Base-by-base conservation (phyloP, 2,329 filamentous ascomycete species). In the Laburnicola sp. region DNA sequence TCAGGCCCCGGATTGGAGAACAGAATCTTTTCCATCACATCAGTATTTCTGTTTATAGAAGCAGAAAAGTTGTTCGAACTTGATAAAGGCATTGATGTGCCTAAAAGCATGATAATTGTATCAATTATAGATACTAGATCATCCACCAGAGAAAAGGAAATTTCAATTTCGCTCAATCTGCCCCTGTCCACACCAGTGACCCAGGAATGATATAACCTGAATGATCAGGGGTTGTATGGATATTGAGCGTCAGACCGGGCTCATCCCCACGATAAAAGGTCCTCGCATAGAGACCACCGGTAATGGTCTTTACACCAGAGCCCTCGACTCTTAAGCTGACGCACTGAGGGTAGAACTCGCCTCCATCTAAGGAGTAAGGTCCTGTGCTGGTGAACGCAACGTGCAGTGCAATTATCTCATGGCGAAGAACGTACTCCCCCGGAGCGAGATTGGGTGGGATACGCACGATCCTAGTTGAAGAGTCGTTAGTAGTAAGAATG, bases 341-440 rank as follows among this genome's bases (percentile, higher is more conserved):
- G 57, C 80, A 82, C 61, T 79, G 76, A 32, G 72, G 78, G 63
- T 77, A 81, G 65, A 73, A 75, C 72, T 77, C 79, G 3, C 78
- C 78, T n/a, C 78, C 77, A 44, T 76, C 73, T 1, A 65, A 54
- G 2, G 62, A 54, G 38, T 65, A 74, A 2, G 64, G 58, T 1
- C 78, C 60, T 7, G 43, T 51, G 8, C 51, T 49, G 4, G 69
- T 66, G n/a, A 64, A 56, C 3, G 75, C 72, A 0, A 68, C 61
- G 50, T 76, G 74, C 11, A 76, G 65, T 22, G 74, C 74, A 47
- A 76, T 74, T 51, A 76, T 72, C 58, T 76, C 74, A 27, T 65
- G 64, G 25, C 74, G 68, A 44, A 76, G 53, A 28, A 76, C 66
- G 52, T 77, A 76, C 6, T 74, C 64, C n/a, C 73, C 73, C 27